A percentile compares a stretch with the other conserved stretches of the same genome.
These are phyloP conservation scores for Orbilia ellipsospora DNA, from an alignment of 2,329 filamentous ascomycete genomes.

Conservation along the genomic window DNA sequence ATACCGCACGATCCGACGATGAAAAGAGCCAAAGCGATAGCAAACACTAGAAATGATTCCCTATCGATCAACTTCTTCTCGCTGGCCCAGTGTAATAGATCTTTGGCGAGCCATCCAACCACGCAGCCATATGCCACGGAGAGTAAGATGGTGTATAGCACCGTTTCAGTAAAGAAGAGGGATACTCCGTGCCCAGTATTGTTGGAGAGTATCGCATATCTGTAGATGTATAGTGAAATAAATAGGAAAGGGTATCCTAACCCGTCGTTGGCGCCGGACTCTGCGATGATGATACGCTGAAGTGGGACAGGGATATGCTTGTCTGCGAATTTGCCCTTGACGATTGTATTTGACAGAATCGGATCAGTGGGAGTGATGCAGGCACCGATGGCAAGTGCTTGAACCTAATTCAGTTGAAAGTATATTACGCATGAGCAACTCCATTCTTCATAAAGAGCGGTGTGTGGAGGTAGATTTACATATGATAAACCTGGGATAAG, in stretches of 20 bases:
- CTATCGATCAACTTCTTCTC: conserved; percentile 82
- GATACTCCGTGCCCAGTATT: conserved; percentile 73
- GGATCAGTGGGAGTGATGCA: conserved; percentile 95
- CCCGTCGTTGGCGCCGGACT: conserved; percentile 90
- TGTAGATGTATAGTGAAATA: conserved; percentile 83
- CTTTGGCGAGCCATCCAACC: conserved; percentile 84
- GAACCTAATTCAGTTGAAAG: conserved; percentile 63
- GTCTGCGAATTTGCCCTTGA: conserved; percentile 93
- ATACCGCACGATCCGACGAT: conserved; percentile 87
- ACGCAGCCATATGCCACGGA: conserved; percentile 80
- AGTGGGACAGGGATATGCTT: conserved; percentile 85
- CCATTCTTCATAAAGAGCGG: background rate
- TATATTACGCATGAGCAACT: conserved; percentile 7
- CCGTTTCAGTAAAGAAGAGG: conserved; percentile 85
- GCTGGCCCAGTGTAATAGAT: conserved; percentile 85
- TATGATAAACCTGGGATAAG: conserved; percentile 78
- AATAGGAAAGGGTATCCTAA: conserved; percentile 90
- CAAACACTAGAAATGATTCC: conserved; percentile 88
- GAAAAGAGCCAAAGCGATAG: conserved; percentile 75
- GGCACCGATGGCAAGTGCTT: conserved; percentile 81
- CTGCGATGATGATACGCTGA: conserved; percentile 82
- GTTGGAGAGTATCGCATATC: conserved; percentile 74
- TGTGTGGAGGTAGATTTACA: conserved; percentile 56
- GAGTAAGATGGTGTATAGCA: conserved; percentile 83
- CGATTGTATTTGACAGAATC: conserved; percentile 85